Evolutionary conservation across 2,329 filamentous ascomycete species (phyloP).

Genomic region (Botryosphaeria dothidea): DNA sequence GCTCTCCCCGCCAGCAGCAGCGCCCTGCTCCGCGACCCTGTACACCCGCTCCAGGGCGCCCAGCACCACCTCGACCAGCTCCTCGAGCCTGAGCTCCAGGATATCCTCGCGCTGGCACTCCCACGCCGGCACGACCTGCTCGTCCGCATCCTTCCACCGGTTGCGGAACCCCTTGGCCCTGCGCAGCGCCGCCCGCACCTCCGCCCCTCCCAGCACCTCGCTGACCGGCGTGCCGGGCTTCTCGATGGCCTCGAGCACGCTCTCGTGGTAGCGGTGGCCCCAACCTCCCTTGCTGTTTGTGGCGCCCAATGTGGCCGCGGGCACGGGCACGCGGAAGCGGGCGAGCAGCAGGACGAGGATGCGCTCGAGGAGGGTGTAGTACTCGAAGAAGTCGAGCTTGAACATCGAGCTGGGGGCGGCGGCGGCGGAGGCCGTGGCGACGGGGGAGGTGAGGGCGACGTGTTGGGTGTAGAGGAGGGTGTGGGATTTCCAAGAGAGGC

Average conservation of each 20-base stretch:
- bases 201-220: slow-evolving; percentile 54
- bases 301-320: slow-evolving; percentile 16
- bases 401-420: slow-evolving; percentile 54
- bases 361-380: slow-evolving; percentile 71
- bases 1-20: not conserved
- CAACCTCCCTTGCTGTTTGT: slow-evolving; percentile 4
- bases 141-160: slow-evolving; percentile 69
- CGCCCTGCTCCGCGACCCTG: not conserved
- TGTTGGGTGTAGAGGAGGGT: slow-evolving; percentile 6
- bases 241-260: slow-evolving; percentile 65
- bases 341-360: slow-evolving; percentile 67
- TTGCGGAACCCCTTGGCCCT: slow-evolving; percentile 71
- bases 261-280: slow-evolving; percentile 65
- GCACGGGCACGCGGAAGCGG: slow-evolving; percentile 61
- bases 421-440: not conserved
- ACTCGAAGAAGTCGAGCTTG: slow-evolving; percentile 77
- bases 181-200: slow-evolving; percentile 60
- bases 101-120: slow-evolving; percentile 10
- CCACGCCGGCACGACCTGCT: slow-evolving; percentile 29
- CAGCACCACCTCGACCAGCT: slow-evolving; percentile 11
- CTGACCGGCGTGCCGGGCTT: slow-evolving; percentile 59
- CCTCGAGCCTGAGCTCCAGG: not conserved
- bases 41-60: slow-evolving; percentile 15
- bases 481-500: slow-evolving; percentile 14
- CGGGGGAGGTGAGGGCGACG: not conserved